Percentiles rank a stretch among this genome's conserved stretches.
These are phyloP conservation scores for Cochlearia excelsa DNA, from an alignment of 345 rosid species.

Conservation along the genomic window DNA sequence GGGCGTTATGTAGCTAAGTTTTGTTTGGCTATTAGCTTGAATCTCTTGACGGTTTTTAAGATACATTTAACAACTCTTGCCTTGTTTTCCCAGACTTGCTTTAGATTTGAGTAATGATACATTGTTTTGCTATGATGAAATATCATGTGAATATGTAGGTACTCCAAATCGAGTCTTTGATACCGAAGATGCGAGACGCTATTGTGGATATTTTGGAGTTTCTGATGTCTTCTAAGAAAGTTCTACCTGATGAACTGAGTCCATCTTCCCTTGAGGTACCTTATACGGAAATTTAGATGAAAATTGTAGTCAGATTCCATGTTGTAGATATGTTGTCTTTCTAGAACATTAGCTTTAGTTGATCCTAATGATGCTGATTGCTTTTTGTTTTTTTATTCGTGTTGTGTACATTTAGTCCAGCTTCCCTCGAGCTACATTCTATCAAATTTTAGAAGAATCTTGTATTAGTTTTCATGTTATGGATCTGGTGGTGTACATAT, in stretches of 20 bases:
- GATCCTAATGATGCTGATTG: slow-evolving; percentile 3
- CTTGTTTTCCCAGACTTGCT: background rate
- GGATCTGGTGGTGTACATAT: no score
- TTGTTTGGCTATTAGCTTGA: background rate
- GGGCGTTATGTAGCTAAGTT: background rate
- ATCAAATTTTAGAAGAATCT: no score
- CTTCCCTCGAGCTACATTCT: no score
- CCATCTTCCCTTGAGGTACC: slow-evolving; percentile 76
- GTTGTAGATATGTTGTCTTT: background rate
- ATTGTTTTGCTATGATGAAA: slow-evolving; percentile 3
- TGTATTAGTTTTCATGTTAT: no score
- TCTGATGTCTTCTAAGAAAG: slow-evolving; percentile 50
- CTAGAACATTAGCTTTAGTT: background rate
- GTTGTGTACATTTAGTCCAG: background rate
- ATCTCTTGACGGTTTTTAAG: background rate
- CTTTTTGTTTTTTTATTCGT: slow-evolving; percentile 6
- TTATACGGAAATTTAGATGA: slow-evolving; percentile 9
- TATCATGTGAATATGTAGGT: slow-evolving; percentile 47
- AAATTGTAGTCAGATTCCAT: background rate
- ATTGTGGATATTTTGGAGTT: slow-evolving; percentile 54
- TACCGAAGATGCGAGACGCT: slow-evolving; percentile 59
- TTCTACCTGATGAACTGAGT: slow-evolving; percentile 62
- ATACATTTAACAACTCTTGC: no score
- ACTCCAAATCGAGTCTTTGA: slow-evolving; percentile 64
- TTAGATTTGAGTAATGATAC: slow-evolving; percentile 5